A percentile compares a stretch with the other conserved stretches of the same genome.
These are phyloP conservation scores for Silene latifolia DNA, from an alignment of 148 eudicot genomes.

Conservation along the genomic window DNA sequence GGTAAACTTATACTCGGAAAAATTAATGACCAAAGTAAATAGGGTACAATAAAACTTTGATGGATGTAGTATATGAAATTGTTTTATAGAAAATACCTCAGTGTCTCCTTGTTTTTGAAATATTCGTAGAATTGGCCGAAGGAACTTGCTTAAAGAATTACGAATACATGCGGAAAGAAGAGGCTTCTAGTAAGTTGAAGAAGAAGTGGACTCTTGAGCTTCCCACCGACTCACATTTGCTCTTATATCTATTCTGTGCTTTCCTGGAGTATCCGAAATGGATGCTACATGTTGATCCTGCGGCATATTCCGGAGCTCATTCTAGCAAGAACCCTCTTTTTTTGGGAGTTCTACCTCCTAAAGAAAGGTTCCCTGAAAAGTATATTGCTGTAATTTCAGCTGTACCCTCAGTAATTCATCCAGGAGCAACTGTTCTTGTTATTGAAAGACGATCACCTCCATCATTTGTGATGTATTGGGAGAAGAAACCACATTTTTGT, in stretches of 20 bases:
- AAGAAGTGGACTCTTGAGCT: constrained; percentile 89
- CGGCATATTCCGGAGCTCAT: constrained; percentile 82
- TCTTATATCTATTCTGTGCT: constrained; percentile 84
- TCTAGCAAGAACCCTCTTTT: constrained; percentile 94
- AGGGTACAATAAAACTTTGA: too few relatives aligned
- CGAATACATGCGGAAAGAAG: constrained; percentile 62
- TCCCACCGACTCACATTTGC: constrained; percentile 87
- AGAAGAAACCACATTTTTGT: constrained; percentile 75
- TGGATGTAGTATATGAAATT: too few relatives aligned
- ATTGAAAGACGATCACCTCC: constrained; percentile 79
- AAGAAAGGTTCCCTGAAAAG: constrained; percentile 91
- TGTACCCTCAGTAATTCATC: constrained; percentile 77
- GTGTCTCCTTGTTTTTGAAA: constrained; percentile 9
- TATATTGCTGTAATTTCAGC: constrained; percentile 75
- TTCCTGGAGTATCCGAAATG: constrained; percentile 89
- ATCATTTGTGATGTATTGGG: constrained; percentile 75
- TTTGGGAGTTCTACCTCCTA: constrained; percentile 82
- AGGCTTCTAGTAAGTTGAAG: constrained; percentile 59
- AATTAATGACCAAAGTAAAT: too few relatives aligned
- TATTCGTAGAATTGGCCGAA: constrained; percentile 70
- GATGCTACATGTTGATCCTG: constrained; percentile 91
- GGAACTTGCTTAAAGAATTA: constrained; percentile 94
- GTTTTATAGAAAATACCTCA: neutral
- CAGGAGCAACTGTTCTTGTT: constrained; percentile 79
- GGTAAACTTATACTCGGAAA: too few relatives aligned